Conservation (phyloP, 331 rosid species). For the Rosa hybrid region DNA sequence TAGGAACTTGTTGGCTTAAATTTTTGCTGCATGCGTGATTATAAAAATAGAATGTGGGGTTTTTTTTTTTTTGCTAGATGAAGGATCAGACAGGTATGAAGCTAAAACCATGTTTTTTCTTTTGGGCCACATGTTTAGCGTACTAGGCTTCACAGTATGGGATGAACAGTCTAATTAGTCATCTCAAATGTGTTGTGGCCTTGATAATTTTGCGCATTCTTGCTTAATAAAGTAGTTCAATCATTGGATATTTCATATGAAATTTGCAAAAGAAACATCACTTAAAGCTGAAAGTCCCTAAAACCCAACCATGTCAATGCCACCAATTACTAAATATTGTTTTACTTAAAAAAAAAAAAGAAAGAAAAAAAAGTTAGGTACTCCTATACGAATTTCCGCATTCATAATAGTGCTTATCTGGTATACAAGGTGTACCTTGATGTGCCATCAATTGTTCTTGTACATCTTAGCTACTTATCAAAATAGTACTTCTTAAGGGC, state of each 20-base stretch:
- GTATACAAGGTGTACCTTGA: background rate
- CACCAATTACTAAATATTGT: slow-evolving; percentile 7
- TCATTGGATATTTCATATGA: background rate
- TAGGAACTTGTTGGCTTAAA: background rate
- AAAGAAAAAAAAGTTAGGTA: too few relatives aligned
- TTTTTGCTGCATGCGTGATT: background rate
- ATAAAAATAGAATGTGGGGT: background rate
- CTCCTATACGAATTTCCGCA: background rate
- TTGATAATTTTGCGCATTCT: background rate
- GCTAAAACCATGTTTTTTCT: background rate
- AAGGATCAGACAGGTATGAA: background rate
- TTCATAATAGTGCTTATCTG: background rate
- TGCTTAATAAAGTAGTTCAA: background rate
- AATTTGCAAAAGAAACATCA: background rate
- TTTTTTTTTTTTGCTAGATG: background rate
- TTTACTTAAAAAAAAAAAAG: too few relatives aligned
- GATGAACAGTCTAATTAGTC: background rate
- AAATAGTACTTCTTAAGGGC: background rate
- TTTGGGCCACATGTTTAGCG: background rate
- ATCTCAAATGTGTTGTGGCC: background rate
- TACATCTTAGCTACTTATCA: background rate
- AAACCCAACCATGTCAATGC: background rate
- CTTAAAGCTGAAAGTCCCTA: background rate
- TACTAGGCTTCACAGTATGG: background rate
- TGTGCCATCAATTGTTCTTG: background rate